phyloP scores from a whole-genome alignment of 768 basidiomycete genomes.

The Daedaleopsis nitida region DNA sequence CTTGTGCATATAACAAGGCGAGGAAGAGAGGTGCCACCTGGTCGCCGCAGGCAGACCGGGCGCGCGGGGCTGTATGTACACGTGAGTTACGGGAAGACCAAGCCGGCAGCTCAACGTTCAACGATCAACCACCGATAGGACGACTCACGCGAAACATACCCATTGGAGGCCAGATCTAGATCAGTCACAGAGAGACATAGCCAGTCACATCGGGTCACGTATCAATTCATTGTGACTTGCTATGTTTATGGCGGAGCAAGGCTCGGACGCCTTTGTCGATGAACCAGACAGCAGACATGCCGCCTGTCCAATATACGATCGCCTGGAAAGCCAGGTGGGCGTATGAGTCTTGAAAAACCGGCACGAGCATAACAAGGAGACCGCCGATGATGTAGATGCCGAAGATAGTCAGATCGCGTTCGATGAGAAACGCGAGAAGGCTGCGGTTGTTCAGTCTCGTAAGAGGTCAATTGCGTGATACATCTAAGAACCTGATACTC shows the following conservation, averaged over 20 bases:
- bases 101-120: no score
- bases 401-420: slow-evolving; percentile 3
- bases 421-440: not conserved
- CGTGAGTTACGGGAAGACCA: no score
- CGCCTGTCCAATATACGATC: slow-evolving; percentile 6
- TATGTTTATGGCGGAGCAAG: not conserved
- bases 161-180: no score
- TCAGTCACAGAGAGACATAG: no score
- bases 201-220: no score
- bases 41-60: no score
- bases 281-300: slow-evolving; percentile 13
- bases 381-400: slow-evolving; percentile 11
- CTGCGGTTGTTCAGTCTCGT: not conserved
- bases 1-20: no score
- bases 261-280: not conserved
- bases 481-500: not conserved
- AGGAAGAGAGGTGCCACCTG: no score
- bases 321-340: slow-evolving; percentile 6
- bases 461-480: no score
- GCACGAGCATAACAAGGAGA: not conserved
- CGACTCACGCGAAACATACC: no score
- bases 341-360: not conserved
- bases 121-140: no score
- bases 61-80: no score
- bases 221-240: not conserved